phyloP scores from a whole-genome alignment of 306 rosid species.

The Astragalus glycyphyllos region DNA sequence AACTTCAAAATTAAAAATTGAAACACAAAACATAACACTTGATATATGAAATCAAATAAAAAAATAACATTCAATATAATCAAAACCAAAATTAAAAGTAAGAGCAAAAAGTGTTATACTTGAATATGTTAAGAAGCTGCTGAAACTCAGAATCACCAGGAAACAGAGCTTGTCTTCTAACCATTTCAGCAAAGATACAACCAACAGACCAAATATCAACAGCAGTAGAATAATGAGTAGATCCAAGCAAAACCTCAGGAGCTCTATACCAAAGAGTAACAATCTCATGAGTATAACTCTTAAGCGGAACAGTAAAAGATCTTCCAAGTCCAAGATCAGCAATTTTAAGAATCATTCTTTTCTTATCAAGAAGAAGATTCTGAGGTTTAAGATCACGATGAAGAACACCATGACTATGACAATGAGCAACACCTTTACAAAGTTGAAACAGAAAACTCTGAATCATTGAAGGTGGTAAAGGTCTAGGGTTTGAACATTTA shows the following conservation, averaged over 20 bases:
- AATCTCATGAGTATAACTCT: constrained; percentile 95
- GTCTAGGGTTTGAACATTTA: constrained; percentile 65
- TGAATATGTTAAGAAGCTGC: constrained; percentile 90
- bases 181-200: constrained; percentile 97
- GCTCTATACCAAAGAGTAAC: constrained; percentile 98
- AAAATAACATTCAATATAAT: no score
- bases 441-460: constrained; percentile 91
- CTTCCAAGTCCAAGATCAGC: constrained; percentile 94
- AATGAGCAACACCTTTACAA: constrained; percentile 92
- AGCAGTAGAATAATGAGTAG: constrained; percentile 87
- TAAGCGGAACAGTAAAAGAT: constrained; percentile 92
- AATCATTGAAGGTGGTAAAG: constrained; percentile 55
- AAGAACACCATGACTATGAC: constrained; percentile 92
- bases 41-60: no score
- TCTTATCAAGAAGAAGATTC: constrained; percentile 83
- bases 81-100: not conserved
- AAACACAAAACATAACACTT: no score
- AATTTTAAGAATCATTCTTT: constrained; percentile 78
- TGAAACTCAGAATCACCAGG: constrained; percentile 97
- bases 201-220: constrained; percentile 99
- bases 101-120: constrained; percentile 44
- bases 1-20: no score
- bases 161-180: constrained; percentile 81
- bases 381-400: constrained; percentile 95
- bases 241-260: constrained; percentile 91